Evolutionary conservation across 2,329 filamentous ascomycete species (phyloP), one percentile per base, ranked within the genome.

Genomic region (Colletotrichum chlorophyti): DNA sequence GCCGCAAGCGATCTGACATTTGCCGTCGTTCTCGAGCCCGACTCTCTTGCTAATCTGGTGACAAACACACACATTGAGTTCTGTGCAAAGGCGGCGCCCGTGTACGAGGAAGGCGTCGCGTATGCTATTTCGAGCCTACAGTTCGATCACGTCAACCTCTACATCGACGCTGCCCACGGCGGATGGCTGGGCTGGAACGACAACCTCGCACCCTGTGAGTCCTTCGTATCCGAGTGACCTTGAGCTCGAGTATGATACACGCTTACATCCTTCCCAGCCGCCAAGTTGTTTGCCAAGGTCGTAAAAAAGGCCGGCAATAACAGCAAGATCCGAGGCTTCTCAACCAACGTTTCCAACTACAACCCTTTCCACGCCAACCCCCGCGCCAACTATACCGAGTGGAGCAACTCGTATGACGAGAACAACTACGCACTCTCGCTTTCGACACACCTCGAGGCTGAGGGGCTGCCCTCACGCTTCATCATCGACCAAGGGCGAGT

Each of bases 401-500:
- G 65, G 53, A 73, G 68, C 65, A 66, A 69, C 52, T 74, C 73
- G 17, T 77, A 66, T 59, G 76, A 78, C 60, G 77, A 79, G 67
- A 66, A 64, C 19, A 65, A 75, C 70, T 79, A 77, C 63, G 74
- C 69, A 49, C 62, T 66, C 40, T 72, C 74, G 3, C 70, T 79
- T 8, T 64, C 73, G 1, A 70, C 74, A 1, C 65, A 69, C 57
- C 74, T 79, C 45, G 69, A 70, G 53, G 70, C 68, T 10, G 66
- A 69, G 40, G 76, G 74, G 4, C 69, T 79, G 14, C 77, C 77
- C 2, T 64, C 74, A 4, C 68, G 71, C 55, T 79, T 79, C 70
- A 78, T 79, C 65, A 68, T 79, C 64, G 77, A 79, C 63, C 74
- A 77, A 64, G 76, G 77, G 40, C 74, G 77, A 17, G 72, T 75